A percentile compares a stretch with the other conserved stretches of the same genome.
phyloP scores from a whole-genome alignment of 257 asterid species.

The Ocimum tenuiflorum region DNA sequence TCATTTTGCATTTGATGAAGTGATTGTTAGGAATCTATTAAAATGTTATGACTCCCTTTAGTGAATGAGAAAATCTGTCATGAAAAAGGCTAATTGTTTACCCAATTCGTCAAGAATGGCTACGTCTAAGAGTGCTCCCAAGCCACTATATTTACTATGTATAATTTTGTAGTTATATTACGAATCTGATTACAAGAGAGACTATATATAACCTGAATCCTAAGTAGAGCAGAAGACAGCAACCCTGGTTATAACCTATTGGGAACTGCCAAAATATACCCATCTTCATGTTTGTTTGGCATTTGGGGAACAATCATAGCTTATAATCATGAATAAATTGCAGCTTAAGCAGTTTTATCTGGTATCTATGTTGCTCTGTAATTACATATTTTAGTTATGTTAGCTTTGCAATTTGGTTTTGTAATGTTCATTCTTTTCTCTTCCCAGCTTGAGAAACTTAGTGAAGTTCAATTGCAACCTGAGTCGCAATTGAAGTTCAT shows the following conservation, averaged over 20 bases:
- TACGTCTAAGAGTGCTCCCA: too few species aligned
- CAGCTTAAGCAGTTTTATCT: not conserved
- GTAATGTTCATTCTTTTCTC: not conserved
- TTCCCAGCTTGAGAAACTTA: slow-evolving; percentile 81
- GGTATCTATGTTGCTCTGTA: not conserved
- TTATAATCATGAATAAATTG: not conserved
- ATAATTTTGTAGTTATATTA: too few species aligned
- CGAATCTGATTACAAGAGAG: too few species aligned
- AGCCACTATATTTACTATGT: too few species aligned
- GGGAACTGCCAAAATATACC: too few species aligned
- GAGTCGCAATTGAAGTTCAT: slow-evolving; percentile 86
- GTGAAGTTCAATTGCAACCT: slow-evolving; percentile 79
- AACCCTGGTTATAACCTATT: too few species aligned
- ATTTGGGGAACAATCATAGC: not conserved
- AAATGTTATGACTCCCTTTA: too few species aligned
- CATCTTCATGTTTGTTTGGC: not conserved
- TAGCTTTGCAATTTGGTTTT: not conserved
- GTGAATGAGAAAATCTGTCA: too few species aligned
- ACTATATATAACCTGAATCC: too few species aligned
- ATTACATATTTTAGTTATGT: not conserved
- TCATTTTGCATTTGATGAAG: not conserved
- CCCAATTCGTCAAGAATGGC: too few species aligned
- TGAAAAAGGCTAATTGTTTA: too few species aligned
- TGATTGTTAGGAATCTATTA: not conserved
- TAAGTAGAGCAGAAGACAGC: too few species aligned